phyloP scores from a whole-genome alignment of 2,329 filamentous ascomycete species.

The Amphichorda felina region DNA sequence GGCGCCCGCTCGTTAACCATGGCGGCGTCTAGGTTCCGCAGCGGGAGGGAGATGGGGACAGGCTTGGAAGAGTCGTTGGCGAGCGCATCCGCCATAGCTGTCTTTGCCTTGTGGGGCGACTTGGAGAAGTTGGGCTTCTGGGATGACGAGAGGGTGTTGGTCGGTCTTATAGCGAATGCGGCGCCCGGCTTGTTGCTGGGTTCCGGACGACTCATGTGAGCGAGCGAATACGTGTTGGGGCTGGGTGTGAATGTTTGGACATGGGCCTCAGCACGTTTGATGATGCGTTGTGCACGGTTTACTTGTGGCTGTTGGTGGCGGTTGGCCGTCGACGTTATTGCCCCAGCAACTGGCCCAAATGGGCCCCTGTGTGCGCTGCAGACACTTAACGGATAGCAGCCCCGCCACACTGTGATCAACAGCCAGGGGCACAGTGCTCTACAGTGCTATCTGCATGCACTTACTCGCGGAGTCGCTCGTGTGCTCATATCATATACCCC shows the following conservation, averaged over 20 bases:
- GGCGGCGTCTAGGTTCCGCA: constrained; percentile 3
- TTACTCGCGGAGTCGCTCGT: too few relatives aligned
- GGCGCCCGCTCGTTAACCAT: constrained; percentile 38
- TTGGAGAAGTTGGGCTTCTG: constrained; percentile 5
- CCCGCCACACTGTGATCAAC: too few relatives aligned
- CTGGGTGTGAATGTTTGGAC: not conserved
- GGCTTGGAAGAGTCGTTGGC: constrained; percentile 1
- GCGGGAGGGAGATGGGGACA: not conserved
- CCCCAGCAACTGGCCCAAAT: not conserved
- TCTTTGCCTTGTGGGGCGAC: not conserved
- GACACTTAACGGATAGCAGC: too few relatives aligned
- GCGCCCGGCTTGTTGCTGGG: constrained; percentile 4
- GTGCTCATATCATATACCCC: too few relatives aligned
- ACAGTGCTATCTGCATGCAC: too few relatives aligned
- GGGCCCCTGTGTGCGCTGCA: too few relatives aligned
- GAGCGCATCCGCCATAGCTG: constrained; percentile 1
- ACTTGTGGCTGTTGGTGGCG: too few relatives aligned
- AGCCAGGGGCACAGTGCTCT: too few relatives aligned
- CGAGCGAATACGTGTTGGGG: not conserved
- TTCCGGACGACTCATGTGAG: not conserved
- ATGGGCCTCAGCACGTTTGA: not conserved
- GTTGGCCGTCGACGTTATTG: not conserved
- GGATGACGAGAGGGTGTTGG: constrained; percentile 6
- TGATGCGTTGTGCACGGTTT: too few relatives aligned
- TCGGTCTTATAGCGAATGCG: constrained; percentile 5